Conservation (phyloP, 2,329 filamentous ascomycete genomes). For the Epichloe scottii region DNA sequence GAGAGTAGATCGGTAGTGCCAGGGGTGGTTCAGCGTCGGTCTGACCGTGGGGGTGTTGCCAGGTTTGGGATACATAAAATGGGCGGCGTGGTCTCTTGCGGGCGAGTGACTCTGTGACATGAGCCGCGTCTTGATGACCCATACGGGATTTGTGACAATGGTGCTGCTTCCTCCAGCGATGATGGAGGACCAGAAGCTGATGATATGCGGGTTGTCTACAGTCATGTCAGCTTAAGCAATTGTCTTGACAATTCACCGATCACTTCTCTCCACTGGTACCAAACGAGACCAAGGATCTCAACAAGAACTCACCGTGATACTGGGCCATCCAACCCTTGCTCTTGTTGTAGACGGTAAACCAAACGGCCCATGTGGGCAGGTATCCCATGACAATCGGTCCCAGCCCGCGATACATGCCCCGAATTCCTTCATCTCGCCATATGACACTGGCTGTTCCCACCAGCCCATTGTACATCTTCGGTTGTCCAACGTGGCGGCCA, state of each 20-base stretch:
- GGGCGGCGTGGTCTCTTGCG: constrained; percentile 32
- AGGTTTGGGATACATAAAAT: constrained; percentile 34
- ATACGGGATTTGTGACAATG: constrained; percentile 91
- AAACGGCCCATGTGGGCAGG: constrained; percentile 94
- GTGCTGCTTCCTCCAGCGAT: constrained; percentile 88
- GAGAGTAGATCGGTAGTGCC: constrained; percentile 81
- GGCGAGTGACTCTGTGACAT: constrained; percentile 73
- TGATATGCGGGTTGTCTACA: constrained; percentile 60
- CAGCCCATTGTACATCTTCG: constrained; percentile 69
- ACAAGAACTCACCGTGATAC: constrained; percentile 40
- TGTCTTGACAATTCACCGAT: not conserved
- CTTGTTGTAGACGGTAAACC: constrained; percentile 91
- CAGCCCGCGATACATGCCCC: constrained; percentile 84
- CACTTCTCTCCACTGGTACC: not conserved
- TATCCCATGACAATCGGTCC: constrained; percentile 94
- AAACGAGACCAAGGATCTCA: not conserved
- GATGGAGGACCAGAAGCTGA: constrained; percentile 82
- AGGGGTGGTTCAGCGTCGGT: constrained; percentile 52
- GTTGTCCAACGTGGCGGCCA: constrained; percentile 35
- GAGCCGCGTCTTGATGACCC: constrained; percentile 96
- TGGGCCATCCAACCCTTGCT: constrained; percentile 64
- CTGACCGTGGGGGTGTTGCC: constrained; percentile 42
- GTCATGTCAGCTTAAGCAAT: not conserved
- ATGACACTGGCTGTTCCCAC: constrained; percentile 78
- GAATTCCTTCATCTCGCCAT: constrained; percentile 75